Evolutionary conservation across 139 green algal genomes (phyloP), one percentile per base, ranked within the genome.

Genomic region (Chlamydomonas sp.): DNA sequence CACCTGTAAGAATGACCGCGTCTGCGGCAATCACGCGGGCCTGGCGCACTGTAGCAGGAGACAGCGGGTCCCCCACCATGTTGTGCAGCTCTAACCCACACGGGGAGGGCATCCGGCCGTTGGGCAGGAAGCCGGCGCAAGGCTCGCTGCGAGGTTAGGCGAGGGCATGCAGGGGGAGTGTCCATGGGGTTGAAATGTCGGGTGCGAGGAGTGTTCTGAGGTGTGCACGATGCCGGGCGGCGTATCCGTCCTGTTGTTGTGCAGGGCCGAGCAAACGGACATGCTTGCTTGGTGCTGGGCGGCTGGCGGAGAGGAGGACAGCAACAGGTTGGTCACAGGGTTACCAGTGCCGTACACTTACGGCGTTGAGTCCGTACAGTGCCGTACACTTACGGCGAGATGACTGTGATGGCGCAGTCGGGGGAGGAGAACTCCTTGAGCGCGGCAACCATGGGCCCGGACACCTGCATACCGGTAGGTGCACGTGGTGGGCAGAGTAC

Each of bases 1-100:
- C 80, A 78, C 80, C 80, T 9, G 68, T 79, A 1, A 86, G 5
- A 18, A 86, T 86, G 80, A 86, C 80, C 18, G 80, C 80, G 59
- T 86, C 80, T 18, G 80, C 80, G 0, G 58, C 68, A 5, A 31
- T 1, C 3, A 86, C 80, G 68, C n/a, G 59, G 6, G 80, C 80
- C 1, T 10, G 64, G 59, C 60, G 58, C 80, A 86, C 59, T 59
- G 59, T 58, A 59, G 4, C 80, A 68, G 80, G 68, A 1, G 80
- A 67, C 58, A 86, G 69, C 8, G 68, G 80, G 68, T 86, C 80
- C 3, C 80, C 80, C 0, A 86, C 69, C 67, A 60, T 15, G 67
- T 85, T 85, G 1, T 58, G 57, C 2, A 85, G 3, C 9, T 8
- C 20, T 67, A 85, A 67, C 5, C 18, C 31, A 49, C 31, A 49